Conservation (phyloP, 2,329 filamentous ascomycete genomes). For the Calycina marina region DNA sequence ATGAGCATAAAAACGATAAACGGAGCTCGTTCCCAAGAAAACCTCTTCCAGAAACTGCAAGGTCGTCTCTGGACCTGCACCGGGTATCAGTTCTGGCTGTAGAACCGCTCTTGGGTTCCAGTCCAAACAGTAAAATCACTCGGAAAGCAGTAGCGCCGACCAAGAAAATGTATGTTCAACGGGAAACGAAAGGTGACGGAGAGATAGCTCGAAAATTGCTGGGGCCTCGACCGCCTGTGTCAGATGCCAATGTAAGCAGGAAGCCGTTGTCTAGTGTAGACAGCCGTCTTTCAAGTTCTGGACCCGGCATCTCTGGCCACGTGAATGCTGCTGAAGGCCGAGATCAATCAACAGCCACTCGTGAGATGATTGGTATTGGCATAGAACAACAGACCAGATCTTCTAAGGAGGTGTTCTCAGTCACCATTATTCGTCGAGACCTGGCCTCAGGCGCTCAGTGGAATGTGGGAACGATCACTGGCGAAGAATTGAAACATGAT, state of each 20-base stretch:
- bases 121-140: not conserved
- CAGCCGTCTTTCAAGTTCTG: constrained; percentile 4
- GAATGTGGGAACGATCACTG: constrained; percentile 55
- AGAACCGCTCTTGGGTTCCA: not conserved
- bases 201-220: constrained; percentile 7
- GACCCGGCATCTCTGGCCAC: not conserved
- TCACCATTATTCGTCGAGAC: constrained; percentile 56
- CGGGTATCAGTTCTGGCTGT: constrained; percentile 1
- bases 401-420: constrained; percentile 13
- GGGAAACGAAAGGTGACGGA: constrained; percentile 2
- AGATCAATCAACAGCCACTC: not conserved
- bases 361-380: not conserved
- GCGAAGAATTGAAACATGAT: constrained; percentile 14
- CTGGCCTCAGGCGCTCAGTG: constrained; percentile 54
- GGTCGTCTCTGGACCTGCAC: constrained; percentile 13
- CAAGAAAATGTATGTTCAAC: constrained; percentile 3
- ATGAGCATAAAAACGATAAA: constrained; percentile 6
- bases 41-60: constrained; percentile 17
- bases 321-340: constrained; percentile 1
- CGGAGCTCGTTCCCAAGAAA: constrained; percentile 20
- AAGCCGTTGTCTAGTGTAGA: constrained; percentile 11
- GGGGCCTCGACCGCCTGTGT: constrained; percentile 10
- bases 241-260: constrained; percentile 6
- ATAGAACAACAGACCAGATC: not conserved
- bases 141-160: not conserved